Evolutionary conservation across 2,329 filamentous ascomycete species (phyloP).

Genomic region (Cordyceps cateniannulata): DNA sequence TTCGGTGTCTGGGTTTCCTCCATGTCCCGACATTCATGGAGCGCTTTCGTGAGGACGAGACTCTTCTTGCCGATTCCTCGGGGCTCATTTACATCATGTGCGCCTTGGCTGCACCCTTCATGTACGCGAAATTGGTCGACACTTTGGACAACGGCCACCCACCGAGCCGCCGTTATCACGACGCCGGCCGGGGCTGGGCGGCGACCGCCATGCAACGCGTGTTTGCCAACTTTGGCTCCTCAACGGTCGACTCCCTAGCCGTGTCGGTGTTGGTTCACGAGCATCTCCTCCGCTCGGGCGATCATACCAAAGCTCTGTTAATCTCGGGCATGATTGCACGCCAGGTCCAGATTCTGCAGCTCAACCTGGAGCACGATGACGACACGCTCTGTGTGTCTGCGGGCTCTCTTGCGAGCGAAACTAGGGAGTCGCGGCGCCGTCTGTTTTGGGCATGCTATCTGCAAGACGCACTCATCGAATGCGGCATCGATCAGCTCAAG

Average conservation of each 20-base stretch:
- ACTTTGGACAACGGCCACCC: background rate
- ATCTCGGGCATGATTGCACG: constrained; percentile 10
- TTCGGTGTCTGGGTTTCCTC: constrained; percentile 6
- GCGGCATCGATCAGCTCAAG: constrained; percentile 12
- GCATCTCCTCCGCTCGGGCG: constrained; percentile 1
- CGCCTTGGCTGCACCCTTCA: background rate
- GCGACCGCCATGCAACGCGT: background rate
- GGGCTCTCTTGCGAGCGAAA: constrained; percentile 1
- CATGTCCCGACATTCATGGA: constrained; percentile 9
- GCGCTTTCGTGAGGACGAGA: background rate
- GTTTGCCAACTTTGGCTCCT: background rate
- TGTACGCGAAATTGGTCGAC: background rate
- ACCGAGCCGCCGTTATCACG: background rate
- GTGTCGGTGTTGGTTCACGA: constrained; percentile 8
- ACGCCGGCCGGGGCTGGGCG: background rate
- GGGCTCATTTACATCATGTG: constrained; percentile 5
- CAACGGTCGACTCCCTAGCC: background rate
- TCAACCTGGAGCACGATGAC: constrained; percentile 10
- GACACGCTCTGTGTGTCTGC: background rate
- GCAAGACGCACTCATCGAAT: constrained; percentile 11
- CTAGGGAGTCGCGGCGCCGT: constrained; percentile 3
- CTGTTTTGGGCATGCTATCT: constrained; percentile 11
- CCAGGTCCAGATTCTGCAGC: constrained; percentile 11
- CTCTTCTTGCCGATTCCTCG: background rate
- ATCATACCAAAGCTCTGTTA: constrained; percentile 10